Evolutionary conservation across 768 basidiomycete species (phyloP).

Genomic region (Pulveroboletus sp.): DNA sequence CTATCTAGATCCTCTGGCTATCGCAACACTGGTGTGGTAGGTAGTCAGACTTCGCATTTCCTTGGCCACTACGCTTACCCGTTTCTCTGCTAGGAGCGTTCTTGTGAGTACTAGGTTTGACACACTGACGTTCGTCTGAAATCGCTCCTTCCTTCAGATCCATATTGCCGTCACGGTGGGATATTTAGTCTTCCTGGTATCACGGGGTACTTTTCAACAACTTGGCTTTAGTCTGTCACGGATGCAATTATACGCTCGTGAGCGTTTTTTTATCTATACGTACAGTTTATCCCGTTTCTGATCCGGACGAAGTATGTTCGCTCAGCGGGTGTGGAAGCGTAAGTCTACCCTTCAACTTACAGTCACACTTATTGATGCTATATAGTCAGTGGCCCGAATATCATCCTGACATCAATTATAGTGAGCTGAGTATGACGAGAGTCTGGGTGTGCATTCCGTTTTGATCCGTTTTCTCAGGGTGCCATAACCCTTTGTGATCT

Average conservation of each 20-base stretch:
- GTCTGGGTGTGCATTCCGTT: background rate
- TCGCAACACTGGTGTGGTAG: slow-evolving; percentile 43
- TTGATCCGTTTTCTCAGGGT: slow-evolving; percentile 22
- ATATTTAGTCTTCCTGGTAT: background rate
- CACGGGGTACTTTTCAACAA: background rate
- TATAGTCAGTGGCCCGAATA: slow-evolving; percentile 39
- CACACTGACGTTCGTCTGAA: background rate
- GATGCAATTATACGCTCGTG: slow-evolving; percentile 45
- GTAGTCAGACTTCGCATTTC: background rate
- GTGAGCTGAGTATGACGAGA: slow-evolving; percentile 31
- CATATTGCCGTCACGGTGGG: slow-evolving; percentile 52
- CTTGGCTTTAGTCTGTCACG: slow-evolving; percentile 37
- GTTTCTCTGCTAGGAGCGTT: slow-evolving; percentile 40
- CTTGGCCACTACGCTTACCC: background rate
- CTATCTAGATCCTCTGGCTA: slow-evolving; percentile 41
- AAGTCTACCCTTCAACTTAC: slow-evolving; percentile 15
- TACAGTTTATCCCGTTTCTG: background rate
- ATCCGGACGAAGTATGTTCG: slow-evolving; percentile 38
- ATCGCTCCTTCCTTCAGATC: slow-evolving; percentile 29
- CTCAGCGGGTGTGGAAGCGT: slow-evolving; percentile 46
- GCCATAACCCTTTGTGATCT: slow-evolving; percentile 39
- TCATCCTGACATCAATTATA: slow-evolving; percentile 38
- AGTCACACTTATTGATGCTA: slow-evolving; percentile 24
- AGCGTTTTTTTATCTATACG: background rate
- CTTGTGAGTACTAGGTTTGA: slow-evolving; percentile 35